Percentiles rank a stretch among this genome's conserved stretches.
These are phyloP conservation scores for Metschnikowia gruessii DNA, from an alignment of 805 yeast genomes.

Conservation along the genomic window DNA sequence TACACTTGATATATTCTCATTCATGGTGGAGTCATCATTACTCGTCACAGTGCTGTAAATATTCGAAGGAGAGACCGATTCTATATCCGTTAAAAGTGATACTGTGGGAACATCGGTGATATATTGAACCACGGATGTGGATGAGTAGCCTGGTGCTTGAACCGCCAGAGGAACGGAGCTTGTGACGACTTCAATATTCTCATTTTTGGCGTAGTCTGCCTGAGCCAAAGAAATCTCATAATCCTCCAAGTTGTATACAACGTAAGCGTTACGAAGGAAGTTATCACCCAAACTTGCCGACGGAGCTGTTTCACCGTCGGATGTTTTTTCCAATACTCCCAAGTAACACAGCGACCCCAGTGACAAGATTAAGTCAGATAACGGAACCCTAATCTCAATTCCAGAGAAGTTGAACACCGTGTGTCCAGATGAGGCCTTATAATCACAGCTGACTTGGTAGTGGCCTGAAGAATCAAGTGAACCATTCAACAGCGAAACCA, in stretches of 20 bases:
- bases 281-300: slow-evolving; percentile 58
- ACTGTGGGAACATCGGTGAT: slow-evolving; percentile 1
- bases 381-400: slow-evolving; percentile 49
- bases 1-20: no score
- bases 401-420: slow-evolving; percentile 55
- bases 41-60: no score
- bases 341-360: slow-evolving; percentile 24
- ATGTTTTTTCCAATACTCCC: slow-evolving; percentile 19
- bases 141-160: slow-evolving; percentile 44
- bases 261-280: slow-evolving; percentile 60
- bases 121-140: slow-evolving; percentile 28
- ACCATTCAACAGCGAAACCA: slow-evolving; percentile 15
- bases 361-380: slow-evolving; percentile 27
- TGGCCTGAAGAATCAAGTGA: slow-evolving; percentile 1
- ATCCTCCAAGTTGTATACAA: slow-evolving; percentile 62
- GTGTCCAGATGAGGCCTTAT: slow-evolving; percentile 8
- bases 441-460: slow-evolving; percentile 14
- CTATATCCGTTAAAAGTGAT: slow-evolving; percentile 3
- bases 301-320: slow-evolving; percentile 18
- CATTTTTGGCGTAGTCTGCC: slow-evolving; percentile 23
- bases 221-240: slow-evolving; percentile 56
- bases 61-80: neutral
- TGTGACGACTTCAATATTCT: slow-evolving; percentile 46
- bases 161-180: slow-evolving; percentile 51
- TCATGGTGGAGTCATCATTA: no score